Base-by-base conservation (phyloP, 2,329 filamentous ascomycete genomes). In the Claviceps maximensis region DNA sequence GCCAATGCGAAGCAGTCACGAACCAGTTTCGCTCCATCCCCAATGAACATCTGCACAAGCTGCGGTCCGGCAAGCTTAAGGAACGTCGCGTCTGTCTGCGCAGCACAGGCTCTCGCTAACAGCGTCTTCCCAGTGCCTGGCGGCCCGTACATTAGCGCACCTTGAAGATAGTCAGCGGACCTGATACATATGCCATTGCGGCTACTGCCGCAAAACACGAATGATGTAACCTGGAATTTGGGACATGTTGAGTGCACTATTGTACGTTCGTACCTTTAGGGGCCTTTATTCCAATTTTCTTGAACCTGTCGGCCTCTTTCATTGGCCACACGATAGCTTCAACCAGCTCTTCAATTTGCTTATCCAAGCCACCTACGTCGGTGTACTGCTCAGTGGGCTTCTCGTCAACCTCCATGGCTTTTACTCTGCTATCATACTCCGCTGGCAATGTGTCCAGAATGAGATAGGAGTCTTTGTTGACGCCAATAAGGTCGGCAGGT, bases 351-450 rank as follows among this genome's bases (percentile, higher is more conserved):
- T 96, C 91, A 65, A 98, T 98, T 76, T 98, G 93, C 75, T 98
- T 98, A 72, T 96, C 90, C 63, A 98, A 71, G 50, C 93, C 93
- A 72, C 93, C 93, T 15, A 98, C 94, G 73, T 98, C 93, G 52
- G 85, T 93, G 74, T 98, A 98, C 73, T 97, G 95, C 72, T 98
- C 93, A 41, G 90, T 97, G 10, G 93, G 94, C 78, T 98, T 98
- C 79, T 98, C 94, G 64, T 98, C 93, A 8, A 98, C 93, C 75
- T 98, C 94, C 93, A 98, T 98, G 38, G 94, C 94, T 76, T 98
- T 98, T 60, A 98, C 93, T 69, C 93, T 83, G 73, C 91, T 97
- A 67, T 98, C 93, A 66, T 98, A 98, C 70, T 98, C 94, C 47
- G 93, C 93, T 1, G 93, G 93, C 59, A 98, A 77, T 25, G 93